phyloP scores from a whole-genome alignment of 306 rosid species.

The Glycine latifolia region DNA sequence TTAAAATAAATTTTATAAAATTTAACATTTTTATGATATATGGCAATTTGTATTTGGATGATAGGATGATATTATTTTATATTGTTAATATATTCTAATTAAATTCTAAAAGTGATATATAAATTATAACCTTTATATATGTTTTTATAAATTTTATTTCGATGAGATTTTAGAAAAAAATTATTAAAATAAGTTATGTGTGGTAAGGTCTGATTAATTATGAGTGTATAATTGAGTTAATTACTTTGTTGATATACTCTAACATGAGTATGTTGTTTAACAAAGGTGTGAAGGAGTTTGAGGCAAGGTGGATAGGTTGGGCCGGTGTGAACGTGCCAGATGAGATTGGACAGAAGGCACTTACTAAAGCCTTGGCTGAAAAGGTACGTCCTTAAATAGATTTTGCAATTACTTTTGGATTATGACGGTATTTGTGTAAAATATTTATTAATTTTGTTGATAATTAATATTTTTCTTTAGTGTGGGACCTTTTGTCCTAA shows the following conservation, averaged over 20 bases:
- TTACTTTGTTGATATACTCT: slow-evolving; percentile 29
- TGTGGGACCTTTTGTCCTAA: no score
- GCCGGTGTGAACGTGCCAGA: slow-evolving; percentile 95
- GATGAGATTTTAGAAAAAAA: neutral
- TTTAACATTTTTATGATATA: no score
- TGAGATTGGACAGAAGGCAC: slow-evolving; percentile 84
- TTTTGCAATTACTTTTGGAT: neutral
- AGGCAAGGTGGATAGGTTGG: slow-evolving; percentile 97
- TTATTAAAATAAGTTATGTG: neutral
- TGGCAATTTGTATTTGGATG: no score
- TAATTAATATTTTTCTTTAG: no score
- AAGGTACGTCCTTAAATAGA: slow-evolving; percentile 54
- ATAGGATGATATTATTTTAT: no score
- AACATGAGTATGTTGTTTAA: slow-evolving; percentile 38
- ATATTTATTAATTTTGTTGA: no score
- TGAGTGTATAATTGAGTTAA: neutral
- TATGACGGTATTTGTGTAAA: no score
- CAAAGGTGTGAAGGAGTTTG: slow-evolving; percentile 88
- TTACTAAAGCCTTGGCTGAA: slow-evolving; percentile 84
- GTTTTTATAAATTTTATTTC: neutral
- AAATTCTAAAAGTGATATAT: neutral
- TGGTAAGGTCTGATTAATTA: neutral
- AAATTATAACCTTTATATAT: neutral
- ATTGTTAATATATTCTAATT: neutral
- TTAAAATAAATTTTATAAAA: no score